A percentile compares a stretch with the other conserved stretches of the same genome.
phyloP scores from a whole-genome alignment of 805 yeast genomes.

The Danielozyma ontarioensis region DNA sequence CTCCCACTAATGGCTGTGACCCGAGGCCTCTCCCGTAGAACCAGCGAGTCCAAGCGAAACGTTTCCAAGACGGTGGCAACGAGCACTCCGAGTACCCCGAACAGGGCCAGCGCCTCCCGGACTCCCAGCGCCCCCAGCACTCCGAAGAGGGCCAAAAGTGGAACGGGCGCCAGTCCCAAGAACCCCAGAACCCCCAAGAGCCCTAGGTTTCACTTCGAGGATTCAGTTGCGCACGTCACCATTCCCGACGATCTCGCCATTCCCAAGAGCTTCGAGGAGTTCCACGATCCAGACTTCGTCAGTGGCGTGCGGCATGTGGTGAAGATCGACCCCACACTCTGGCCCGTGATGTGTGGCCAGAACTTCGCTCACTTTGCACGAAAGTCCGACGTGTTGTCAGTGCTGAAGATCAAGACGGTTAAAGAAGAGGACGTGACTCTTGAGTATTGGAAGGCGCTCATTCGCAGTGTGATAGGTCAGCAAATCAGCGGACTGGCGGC shows the following conservation, averaged over 20 bases:
- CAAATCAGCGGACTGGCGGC: constrained; percentile 85
- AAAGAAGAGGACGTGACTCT: constrained; percentile 14
- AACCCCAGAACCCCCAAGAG: too few relatives aligned
- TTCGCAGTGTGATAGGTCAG: constrained; percentile 53
- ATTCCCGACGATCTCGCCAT: constrained; percentile 8
- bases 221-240: constrained; percentile 8
- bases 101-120: too few relatives aligned
- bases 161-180: too few relatives aligned
- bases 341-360: constrained; percentile 24
- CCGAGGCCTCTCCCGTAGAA: too few relatives aligned
- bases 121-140: too few relatives aligned
- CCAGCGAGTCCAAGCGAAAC: too few relatives aligned
- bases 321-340: constrained; percentile 27
- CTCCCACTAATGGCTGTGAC: constrained; percentile 3
- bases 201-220: constrained; percentile 15
- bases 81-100: too few relatives aligned
- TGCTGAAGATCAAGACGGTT: constrained; percentile 2
- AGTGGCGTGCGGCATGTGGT: constrained; percentile 26
- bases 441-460: constrained; percentile 32
- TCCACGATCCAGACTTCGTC: constrained; percentile 30
- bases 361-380: constrained; percentile 21
- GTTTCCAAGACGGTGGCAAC: too few relatives aligned
- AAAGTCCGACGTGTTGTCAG: constrained; percentile 1
- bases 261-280: constrained; percentile 2
- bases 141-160: too few relatives aligned